A percentile compares a stretch with the other conserved stretches of the same genome.
Conservation (phyloP, 331 rosid genomes). For the Pyrus hybrid region DNA sequence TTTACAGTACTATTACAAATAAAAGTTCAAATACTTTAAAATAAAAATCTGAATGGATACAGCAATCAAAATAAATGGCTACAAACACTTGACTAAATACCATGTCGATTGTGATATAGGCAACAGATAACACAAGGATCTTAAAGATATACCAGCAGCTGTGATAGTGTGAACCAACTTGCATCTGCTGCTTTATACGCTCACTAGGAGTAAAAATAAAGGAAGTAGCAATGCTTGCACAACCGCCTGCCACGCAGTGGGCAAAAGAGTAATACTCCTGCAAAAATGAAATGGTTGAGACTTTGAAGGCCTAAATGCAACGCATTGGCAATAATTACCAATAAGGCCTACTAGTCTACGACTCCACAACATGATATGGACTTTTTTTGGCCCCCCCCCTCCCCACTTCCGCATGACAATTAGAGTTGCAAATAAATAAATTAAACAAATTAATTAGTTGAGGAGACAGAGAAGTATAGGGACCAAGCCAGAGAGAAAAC, state of each 20-base stretch:
- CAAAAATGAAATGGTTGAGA: constrained; percentile 16
- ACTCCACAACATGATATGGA: not conserved
- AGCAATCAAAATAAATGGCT: not conserved
- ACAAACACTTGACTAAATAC: not conserved
- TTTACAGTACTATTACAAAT: not conserved
- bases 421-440: not conserved
- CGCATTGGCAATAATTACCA: not conserved
- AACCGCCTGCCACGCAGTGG: constrained; percentile 85
- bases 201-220: constrained; percentile 95
- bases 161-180: constrained; percentile 69
- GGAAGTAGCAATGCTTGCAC: constrained; percentile 95
- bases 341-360: not conserved
- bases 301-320: too few species aligned
- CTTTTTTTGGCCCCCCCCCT: constrained; percentile 14
- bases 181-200: constrained; percentile 98
- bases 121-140: constrained; percentile 16
- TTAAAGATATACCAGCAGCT: constrained; percentile 73
- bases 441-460: not conserved
- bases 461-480: not conserved
- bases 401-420: not conserved
- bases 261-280: constrained; percentile 36
- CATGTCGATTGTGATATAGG: constrained; percentile 1
- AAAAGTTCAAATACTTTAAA: not conserved
- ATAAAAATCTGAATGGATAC: not conserved
- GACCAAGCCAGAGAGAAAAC: too few species aligned